These are phyloP conservation scores for Chalara sp. DNA, from an alignment of 2,329 filamentous ascomycete genomes.

Conservation along the genomic window DNA sequence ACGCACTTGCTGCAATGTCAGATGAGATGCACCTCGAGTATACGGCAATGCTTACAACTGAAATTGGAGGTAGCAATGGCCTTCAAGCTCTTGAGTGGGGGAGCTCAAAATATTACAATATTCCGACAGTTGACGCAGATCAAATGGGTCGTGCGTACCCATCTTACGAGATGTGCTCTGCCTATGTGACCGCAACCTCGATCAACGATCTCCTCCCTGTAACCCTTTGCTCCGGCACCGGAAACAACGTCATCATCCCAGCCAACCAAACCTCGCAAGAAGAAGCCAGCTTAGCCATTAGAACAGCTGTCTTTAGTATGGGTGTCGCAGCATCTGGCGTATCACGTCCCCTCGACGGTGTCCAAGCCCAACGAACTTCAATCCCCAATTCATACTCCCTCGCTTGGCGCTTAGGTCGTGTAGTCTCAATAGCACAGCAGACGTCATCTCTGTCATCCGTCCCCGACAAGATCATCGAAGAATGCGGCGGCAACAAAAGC, in stretches of 20 bases:
- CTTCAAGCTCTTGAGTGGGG: conserved; percentile 24
- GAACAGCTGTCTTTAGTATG: conserved; percentile 35
- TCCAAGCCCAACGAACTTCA: conserved; percentile 28
- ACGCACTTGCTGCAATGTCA: too few species aligned
- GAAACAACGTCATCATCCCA: conserved; percentile 24
- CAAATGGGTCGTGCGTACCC: conserved; percentile 41
- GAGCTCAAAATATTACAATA: conserved; percentile 25
- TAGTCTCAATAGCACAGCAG: conserved; percentile 42
- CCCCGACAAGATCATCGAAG: conserved; percentile 50
- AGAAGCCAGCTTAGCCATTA: conserved; percentile 35
- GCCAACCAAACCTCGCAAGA: conserved; percentile 33
- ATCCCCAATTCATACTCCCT: conserved; percentile 36
- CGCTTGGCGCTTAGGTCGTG: conserved; percentile 48
- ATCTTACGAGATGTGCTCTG: conserved; percentile 37
- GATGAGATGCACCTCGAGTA: too few species aligned
- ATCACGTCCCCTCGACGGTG: conserved; percentile 31
- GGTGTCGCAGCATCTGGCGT: conserved; percentile 34
- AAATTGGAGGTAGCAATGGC: conserved; percentile 37
- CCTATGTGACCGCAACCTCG: conserved; percentile 9
- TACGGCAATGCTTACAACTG: conserved; percentile 27
- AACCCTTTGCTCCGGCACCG: too few species aligned
- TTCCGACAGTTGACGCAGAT: conserved; percentile 36
- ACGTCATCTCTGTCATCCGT: conserved; percentile 45
- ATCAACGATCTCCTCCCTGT: too few species aligned
- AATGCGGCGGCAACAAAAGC: conserved; percentile 45